phyloP scores from a whole-genome alignment of 495 filamentous ascomycete genomes.

The Lasiosphaeris hirsuta region DNA sequence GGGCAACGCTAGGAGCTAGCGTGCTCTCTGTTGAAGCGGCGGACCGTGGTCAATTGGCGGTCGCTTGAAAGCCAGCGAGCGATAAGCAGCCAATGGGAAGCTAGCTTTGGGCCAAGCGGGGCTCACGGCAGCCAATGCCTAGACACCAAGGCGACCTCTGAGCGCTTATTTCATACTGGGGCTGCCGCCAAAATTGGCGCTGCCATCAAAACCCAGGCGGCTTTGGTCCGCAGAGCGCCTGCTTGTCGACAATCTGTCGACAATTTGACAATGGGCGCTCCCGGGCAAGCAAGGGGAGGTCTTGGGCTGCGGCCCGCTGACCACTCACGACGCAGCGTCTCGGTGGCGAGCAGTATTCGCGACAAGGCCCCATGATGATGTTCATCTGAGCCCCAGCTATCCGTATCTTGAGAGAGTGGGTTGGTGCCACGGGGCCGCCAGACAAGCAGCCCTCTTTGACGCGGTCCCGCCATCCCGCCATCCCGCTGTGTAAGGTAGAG shows the following conservation, averaged over 20 bases:
- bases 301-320: constrained; percentile 9
- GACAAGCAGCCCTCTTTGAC: background rate
- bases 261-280: background rate
- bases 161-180: constrained; percentile 36
- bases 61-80: constrained; percentile 18
- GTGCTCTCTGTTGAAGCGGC: constrained; percentile 7
- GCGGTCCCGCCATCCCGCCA: background rate
- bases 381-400: background rate
- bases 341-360: background rate
- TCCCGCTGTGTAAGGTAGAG: too few species aligned
- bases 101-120: constrained; percentile 13
- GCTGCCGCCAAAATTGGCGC: constrained; percentile 18
- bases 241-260: constrained; percentile 14
- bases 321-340: constrained; percentile 15
- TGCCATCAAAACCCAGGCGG: constrained; percentile 13
- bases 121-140: constrained; percentile 27
- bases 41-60: constrained; percentile 20
- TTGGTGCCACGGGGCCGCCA: too few species aligned
- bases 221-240: constrained; percentile 25
- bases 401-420: background rate
- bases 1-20: background rate
- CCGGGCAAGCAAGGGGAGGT: constrained; percentile 13
- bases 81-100: constrained; percentile 30
- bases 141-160: constrained; percentile 14
- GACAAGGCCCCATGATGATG: background rate